Evolutionary conservation across 345 rosid species (phyloP), one percentile per base, ranked within the genome.

Genomic region (Orychophragmus violaceus): DNA sequence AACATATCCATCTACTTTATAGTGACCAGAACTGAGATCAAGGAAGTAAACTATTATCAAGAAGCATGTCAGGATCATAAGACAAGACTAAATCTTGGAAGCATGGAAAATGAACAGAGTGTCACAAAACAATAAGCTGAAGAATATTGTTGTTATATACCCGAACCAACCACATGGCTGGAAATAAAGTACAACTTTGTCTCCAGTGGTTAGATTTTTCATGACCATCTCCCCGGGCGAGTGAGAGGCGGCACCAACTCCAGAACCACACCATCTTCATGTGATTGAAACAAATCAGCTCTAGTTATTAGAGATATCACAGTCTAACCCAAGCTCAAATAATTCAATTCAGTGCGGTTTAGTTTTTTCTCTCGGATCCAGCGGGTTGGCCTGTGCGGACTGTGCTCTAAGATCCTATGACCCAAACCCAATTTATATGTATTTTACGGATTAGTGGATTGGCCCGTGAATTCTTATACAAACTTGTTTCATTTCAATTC

Each of bases 101-200:
- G 33, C 28, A 49, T 55, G 22, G 6, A 33, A 49, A 17, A 16
- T 27, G 54, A 35, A 30, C 5, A 53, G 30, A 58, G 66, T 72
- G 29, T 30, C 37, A 59, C 2, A 30, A 16, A 14, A 29, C 29
- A 57, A 28, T 17, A 60, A 30, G 42, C n/a, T 19, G 17, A 39
- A 5, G 29, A 24, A 37, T 9, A 64, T 24, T 27, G 9, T 56
- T 24, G 44, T 24, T 18, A 54, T 19, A 37, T 84, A 86, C 96
- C 96, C 96, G 70, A 86, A 86, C 96, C 92, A 88, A 46, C 92
- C 88, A 55, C 92, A 86, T 5, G 91, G 92, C 79, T 88, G 92
- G 68, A 88, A 88, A 66, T 84, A 85, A 22, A 86, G 75, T 24
- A 88, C 87, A 65, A 66, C 92, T 82, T 86, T 88, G 81, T 88